These are phyloP conservation scores for Tricladium varicosporioides DNA, from an alignment of 2,329 filamentous ascomycete species.

Conservation along the genomic window DNA sequence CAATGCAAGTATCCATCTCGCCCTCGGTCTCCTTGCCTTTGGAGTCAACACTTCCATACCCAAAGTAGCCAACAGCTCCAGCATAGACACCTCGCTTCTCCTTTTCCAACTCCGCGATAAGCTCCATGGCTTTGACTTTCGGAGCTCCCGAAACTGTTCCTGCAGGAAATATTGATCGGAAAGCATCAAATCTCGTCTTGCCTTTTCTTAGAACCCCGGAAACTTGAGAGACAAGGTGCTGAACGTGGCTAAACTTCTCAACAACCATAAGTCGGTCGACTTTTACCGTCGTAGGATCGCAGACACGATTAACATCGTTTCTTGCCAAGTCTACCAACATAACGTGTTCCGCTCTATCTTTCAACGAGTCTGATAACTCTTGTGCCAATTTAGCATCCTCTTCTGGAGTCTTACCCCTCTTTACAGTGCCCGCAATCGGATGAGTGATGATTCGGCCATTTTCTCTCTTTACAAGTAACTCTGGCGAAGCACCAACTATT, in stretches of 20 bases:
- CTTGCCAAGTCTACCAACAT: constrained; percentile 96
- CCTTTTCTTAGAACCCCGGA: constrained; percentile 81
- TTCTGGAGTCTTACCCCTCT: constrained; percentile 74
- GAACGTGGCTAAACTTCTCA: constrained; percentile 93
- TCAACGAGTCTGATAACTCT: constrained; percentile 75
- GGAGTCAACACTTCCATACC: constrained; percentile 70
- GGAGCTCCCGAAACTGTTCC: constrained; percentile 94
- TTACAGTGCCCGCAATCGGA: constrained; percentile 94
- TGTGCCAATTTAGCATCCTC: constrained; percentile 79
- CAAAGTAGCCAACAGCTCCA: constrained; percentile 95
- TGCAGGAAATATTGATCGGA: constrained; percentile 94
- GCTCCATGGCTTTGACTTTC: constrained; percentile 94
- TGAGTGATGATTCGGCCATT: constrained; percentile 88
- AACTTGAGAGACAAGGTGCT: constrained; percentile 95
- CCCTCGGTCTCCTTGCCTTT: constrained; percentile 67
- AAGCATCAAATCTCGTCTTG: constrained; percentile 91
- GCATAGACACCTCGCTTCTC: constrained; percentile 97
- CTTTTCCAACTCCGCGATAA: constrained; percentile 89
- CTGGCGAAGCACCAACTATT: constrained; percentile 91
- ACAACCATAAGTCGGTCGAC: constrained; percentile 95
- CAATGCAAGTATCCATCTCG: constrained; percentile 85
- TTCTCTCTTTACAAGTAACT: constrained; percentile 90
- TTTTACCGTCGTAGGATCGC: constrained; percentile 82
- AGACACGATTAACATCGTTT: constrained; percentile 95
- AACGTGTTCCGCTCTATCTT: constrained; percentile 92